Percentiles rank a stretch among this genome's conserved stretches.
phyloP scores from a whole-genome alignment of 768 basidiomycete species.

The Russula lepida region DNA sequence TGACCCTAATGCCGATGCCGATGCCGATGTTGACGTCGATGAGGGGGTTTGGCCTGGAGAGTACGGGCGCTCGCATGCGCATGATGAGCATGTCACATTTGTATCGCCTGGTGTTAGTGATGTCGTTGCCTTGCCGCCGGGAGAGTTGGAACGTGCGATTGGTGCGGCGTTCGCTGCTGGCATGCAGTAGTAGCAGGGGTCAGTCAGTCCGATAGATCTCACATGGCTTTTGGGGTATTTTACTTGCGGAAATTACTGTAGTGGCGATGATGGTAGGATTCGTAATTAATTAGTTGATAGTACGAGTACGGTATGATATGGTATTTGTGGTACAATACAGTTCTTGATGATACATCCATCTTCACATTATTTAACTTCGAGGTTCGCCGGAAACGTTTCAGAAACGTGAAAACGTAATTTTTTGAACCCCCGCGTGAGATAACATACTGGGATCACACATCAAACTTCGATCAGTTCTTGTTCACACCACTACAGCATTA shows the following conservation, averaged over 20 bases:
- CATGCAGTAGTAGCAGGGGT: neutral
- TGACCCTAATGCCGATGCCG: neutral
- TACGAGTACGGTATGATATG: neutral
- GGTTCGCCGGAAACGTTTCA: too few relatives aligned
- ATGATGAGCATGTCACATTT: neutral
- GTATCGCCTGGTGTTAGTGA: neutral
- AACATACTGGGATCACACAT: too few relatives aligned
- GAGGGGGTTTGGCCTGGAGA: slow-evolving; percentile 4
- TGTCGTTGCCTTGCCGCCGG: neutral
- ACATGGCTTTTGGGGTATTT: neutral
- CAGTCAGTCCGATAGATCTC: neutral
- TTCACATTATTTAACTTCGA: too few relatives aligned
- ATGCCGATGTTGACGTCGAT: neutral
- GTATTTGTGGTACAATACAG: neutral
- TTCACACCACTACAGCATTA: too few relatives aligned
- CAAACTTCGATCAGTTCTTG: too few relatives aligned
- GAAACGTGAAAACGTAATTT: too few relatives aligned
- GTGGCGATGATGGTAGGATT: neutral
- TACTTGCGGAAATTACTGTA: neutral
- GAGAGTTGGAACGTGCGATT: slow-evolving; percentile 13
- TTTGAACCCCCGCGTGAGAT: too few relatives aligned
- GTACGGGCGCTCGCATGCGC: neutral
- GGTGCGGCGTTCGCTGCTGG: slow-evolving; percentile 7
- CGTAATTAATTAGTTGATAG: neutral
- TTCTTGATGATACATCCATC: neutral